Evolutionary conservation across 306 rosid genomes (phyloP).

Genomic region (Rosa rugosa): DNA sequence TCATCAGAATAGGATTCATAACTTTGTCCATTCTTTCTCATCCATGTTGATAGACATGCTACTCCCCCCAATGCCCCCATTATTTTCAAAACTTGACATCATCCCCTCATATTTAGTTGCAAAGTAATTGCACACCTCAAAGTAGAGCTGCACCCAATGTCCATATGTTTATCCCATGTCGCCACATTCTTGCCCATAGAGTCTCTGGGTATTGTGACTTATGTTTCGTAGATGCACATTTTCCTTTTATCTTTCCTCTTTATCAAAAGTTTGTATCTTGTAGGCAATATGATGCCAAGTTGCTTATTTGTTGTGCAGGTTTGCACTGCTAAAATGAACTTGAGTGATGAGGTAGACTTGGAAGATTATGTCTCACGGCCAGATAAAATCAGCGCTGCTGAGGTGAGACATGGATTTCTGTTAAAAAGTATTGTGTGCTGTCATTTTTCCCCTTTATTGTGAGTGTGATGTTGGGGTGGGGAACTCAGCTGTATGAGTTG

Average conservation of each 20-base stretch:
- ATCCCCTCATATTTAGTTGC: neutral
- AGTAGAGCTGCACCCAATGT: neutral
- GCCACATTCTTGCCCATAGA: neutral
- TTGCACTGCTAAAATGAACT: conserved; percentile 97
- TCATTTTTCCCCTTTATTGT: neutral
- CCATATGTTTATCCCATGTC: neutral
- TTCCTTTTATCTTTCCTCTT: neutral
- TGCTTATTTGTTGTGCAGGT: conserved; percentile 49
- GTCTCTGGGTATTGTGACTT: no score
- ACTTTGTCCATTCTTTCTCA: neutral
- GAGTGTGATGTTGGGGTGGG: neutral
- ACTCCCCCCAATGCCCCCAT: neutral
- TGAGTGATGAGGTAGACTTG: conserved; percentile 92
- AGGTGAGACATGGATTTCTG: conserved; percentile 50
- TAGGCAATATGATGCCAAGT: neutral
- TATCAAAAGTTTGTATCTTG: neutral
- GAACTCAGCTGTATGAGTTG: neutral
- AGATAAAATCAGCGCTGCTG: conserved; percentile 99
- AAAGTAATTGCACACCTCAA: neutral
- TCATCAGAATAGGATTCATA: neutral
- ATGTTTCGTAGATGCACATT: neutral
- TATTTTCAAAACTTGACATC: neutral
- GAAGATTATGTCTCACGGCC: conserved; percentile 99
- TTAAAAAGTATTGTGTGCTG: neutral
- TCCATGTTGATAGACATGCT: neutral